These are phyloP conservation scores for Cadophora luteo-olivacea DNA, from an alignment of 2,329 filamentous ascomycete genomes.

Conservation along the genomic window DNA sequence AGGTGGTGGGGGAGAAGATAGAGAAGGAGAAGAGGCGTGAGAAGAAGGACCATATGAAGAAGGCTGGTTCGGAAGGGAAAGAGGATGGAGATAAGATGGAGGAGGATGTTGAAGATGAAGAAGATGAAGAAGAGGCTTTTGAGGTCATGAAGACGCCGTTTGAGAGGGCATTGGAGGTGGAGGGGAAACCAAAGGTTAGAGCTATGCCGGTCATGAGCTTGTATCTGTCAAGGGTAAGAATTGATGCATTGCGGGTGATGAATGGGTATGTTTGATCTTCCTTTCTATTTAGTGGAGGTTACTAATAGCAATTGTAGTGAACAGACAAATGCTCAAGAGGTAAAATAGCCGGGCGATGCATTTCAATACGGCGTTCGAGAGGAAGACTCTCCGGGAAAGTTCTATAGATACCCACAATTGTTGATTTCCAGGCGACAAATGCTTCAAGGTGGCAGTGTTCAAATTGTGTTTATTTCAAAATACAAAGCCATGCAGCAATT, in stretches of 20 bases:
- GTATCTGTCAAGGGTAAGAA: slow-evolving; percentile 60
- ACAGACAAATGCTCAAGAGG: slow-evolving; percentile 42
- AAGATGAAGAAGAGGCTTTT: slow-evolving; percentile 55
- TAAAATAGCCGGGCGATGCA: neutral
- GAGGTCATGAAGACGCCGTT: slow-evolving; percentile 64
- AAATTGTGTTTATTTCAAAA: neutral
- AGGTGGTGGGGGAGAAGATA: slow-evolving; percentile 42
- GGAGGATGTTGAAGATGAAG: slow-evolving; percentile 38
- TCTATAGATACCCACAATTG: slow-evolving; percentile 12
- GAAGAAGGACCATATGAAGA: slow-evolving; percentile 1
- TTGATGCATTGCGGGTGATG: slow-evolving; percentile 60
- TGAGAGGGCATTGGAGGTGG: slow-evolving; percentile 53
- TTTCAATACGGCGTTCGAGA: neutral
- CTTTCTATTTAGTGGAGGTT: neutral
- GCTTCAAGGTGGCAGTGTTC: neutral
- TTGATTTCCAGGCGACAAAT: neutral
- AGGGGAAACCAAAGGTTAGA: slow-evolving; percentile 53
- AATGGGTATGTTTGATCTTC: slow-evolving; percentile 39
- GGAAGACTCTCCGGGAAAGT: neutral
- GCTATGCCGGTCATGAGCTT: slow-evolving; percentile 63
- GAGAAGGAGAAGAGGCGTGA: slow-evolving; percentile 50
- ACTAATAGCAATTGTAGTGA: slow-evolving; percentile 39
- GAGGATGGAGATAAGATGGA: slow-evolving; percentile 21
- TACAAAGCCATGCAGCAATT: slow-evolving; percentile 3
- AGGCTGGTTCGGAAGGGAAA: neutral